Evolutionary conservation across 2,329 filamentous ascomycete genomes (phyloP).

Genomic region (Xylaria polymorpha): DNA sequence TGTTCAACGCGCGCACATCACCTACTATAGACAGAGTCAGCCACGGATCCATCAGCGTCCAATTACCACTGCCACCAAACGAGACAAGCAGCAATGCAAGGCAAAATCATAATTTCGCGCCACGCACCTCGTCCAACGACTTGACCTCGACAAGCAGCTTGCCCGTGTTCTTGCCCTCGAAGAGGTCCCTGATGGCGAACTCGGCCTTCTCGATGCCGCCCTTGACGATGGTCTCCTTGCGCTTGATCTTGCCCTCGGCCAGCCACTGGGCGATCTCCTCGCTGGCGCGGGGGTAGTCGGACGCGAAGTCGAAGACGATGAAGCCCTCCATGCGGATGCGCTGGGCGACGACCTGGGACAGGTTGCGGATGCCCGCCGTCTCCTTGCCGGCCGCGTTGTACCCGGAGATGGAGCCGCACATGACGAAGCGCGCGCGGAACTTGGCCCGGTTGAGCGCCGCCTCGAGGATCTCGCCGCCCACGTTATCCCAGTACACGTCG

Average conservation of each 20-base stretch:
- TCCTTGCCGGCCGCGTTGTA: conserved; percentile 71
- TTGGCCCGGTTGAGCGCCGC: conserved; percentile 73
- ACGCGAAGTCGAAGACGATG: conserved; percentile 75
- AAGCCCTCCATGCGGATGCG: conserved; percentile 76
- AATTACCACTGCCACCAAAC: too few relatives aligned
- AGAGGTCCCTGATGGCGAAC: conserved; percentile 71
- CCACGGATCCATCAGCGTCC: neutral
- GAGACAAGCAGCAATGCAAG: neutral
- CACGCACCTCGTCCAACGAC: conserved; percentile 44
- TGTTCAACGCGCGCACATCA: neutral
- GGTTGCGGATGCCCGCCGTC: conserved; percentile 57
- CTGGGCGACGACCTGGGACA: conserved; percentile 50
- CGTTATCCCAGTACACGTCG: conserved; percentile 74
- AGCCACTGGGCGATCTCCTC: conserved; percentile 74
- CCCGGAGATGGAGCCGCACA: conserved; percentile 77
- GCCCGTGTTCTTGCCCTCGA: conserved; percentile 76
- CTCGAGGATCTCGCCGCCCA: conserved; percentile 77
- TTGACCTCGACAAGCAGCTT: conserved; percentile 70
- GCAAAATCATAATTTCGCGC: conserved; percentile 44
- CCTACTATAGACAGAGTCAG: conserved; percentile 32
- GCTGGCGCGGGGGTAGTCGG: conserved; percentile 67
- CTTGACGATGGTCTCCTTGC: conserved; percentile 75
- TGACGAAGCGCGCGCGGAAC: conserved; percentile 71
- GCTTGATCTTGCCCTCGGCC: conserved; percentile 76
- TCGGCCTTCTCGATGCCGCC: conserved; percentile 75